These are phyloP conservation scores for Graphilbum fragrans DNA, from an alignment of 2,329 filamentous ascomycete genomes.

Conservation along the genomic window DNA sequence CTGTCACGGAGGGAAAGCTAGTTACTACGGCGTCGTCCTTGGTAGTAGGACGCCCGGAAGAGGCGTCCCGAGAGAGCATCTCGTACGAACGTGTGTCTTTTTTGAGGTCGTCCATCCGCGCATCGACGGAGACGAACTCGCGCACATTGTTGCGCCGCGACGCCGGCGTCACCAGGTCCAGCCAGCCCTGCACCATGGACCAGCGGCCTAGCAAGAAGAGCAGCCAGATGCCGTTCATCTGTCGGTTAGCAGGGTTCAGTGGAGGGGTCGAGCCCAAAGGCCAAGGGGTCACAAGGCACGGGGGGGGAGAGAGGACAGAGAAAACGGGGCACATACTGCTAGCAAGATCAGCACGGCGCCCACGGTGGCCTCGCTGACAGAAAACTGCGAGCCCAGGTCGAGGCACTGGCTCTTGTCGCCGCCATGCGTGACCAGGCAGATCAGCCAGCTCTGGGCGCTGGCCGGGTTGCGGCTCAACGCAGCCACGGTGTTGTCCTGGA, in stretches of 20 bases:
- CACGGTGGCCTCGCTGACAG: slow-evolving; percentile 65
- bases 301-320: slow-evolving; percentile 11
- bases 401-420: slow-evolving; percentile 59
- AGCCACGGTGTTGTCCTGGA: slow-evolving; percentile 63
- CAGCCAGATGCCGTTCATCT: slow-evolving; percentile 78
- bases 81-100: slow-evolving; percentile 63
- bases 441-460: slow-evolving; percentile 53
- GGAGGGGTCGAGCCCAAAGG: not conserved
- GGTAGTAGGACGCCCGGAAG: slow-evolving; percentile 2
- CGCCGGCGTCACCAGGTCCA: slow-evolving; percentile 43
- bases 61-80: slow-evolving; percentile 53
- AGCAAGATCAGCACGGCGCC: slow-evolving; percentile 74
- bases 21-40: slow-evolving; percentile 33
- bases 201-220: slow-evolving; percentile 69
- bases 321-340: slow-evolving; percentile 48
- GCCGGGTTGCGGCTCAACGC: slow-evolving; percentile 39
- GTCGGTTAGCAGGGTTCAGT: not conserved
- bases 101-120: slow-evolving; percentile 44
- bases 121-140: slow-evolving; percentile 86
- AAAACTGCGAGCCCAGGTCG: slow-evolving; percentile 42
- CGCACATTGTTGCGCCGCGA: slow-evolving; percentile 40
- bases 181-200: slow-evolving; percentile 81
- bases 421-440: slow-evolving; percentile 49
- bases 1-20: slow-evolving; percentile 10
- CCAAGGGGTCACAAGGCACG: slow-evolving; percentile 2